phyloP scores from a whole-genome alignment of 2,329 filamentous ascomycete species.

The Pseudogymnoascus sp. region DNA sequence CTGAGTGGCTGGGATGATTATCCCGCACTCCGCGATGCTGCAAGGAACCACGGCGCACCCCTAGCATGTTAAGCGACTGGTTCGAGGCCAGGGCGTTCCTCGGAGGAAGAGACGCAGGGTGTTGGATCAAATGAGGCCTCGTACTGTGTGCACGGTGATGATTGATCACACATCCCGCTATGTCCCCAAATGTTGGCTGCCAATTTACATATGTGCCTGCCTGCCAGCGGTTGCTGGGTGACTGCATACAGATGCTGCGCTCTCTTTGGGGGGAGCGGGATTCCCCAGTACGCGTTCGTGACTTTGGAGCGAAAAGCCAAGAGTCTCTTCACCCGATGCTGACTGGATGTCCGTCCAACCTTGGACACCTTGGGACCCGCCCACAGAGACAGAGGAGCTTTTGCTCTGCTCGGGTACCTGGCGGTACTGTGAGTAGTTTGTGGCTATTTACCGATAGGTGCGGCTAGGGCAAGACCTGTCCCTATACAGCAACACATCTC shows the following conservation, averaged over 20 bases:
- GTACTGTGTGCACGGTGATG: not conserved
- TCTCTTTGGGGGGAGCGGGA: not conserved
- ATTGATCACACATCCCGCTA: not conserved
- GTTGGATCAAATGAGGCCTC: not conserved
- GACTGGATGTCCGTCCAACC: not conserved
- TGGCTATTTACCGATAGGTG: not conserved
- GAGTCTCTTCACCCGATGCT: not conserved
- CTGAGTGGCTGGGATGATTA: conserved; percentile 4
- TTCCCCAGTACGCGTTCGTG: not conserved
- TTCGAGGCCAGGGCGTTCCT: not conserved
- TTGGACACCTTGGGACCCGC: not conserved
- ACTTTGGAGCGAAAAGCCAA: not conserved
- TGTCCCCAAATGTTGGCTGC: not conserved
- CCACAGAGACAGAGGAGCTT: not conserved
- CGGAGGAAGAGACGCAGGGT: not conserved
- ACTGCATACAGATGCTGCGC: not conserved
- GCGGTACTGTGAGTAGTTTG: not conserved
- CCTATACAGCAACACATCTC: not conserved
- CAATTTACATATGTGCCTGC: not conserved
- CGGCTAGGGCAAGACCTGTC: conserved; percentile 7
- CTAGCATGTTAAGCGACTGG: not conserved
- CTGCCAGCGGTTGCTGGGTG: not conserved
- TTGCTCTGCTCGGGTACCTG: not conserved
- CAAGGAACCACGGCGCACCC: not conserved
- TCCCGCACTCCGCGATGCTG: conserved; percentile 2